Evolutionary conservation across 2,329 filamentous ascomycete species (phyloP).

Genomic region (Macrophomina tecta): DNA sequence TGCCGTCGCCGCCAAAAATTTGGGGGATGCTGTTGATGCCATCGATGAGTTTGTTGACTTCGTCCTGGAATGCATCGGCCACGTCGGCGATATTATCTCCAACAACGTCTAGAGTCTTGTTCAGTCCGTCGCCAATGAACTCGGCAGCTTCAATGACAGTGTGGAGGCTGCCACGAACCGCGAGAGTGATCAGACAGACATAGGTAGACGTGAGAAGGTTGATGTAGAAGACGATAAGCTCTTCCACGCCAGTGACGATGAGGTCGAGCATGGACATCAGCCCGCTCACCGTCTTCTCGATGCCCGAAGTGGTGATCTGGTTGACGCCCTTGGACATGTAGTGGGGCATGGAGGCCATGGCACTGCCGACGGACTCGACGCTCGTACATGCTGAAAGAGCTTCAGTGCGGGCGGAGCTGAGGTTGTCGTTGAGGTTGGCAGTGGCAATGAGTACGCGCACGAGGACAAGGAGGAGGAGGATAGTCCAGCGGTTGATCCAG

Average conservation of each 20-base stretch:
- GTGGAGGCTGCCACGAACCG: slow-evolving; percentile 78
- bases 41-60: slow-evolving; percentile 49
- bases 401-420: slow-evolving; percentile 77
- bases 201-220: slow-evolving; percentile 91
- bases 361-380: slow-evolving; percentile 90
- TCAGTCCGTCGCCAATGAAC: slow-evolving; percentile 65
- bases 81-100: slow-evolving; percentile 56
- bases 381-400: slow-evolving; percentile 88
- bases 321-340: slow-evolving; percentile 92
- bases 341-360: slow-evolving; percentile 98
- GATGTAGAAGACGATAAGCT: slow-evolving; percentile 89
- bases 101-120: slow-evolving; percentile 64
- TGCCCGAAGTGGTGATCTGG: slow-evolving; percentile 76
- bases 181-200: slow-evolving; percentile 84
- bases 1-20: slow-evolving; percentile 47
- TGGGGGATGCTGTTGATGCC: slow-evolving; percentile 49
- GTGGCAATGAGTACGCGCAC: slow-evolving; percentile 80
- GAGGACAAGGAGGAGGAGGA: slow-evolving; percentile 85
- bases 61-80: slow-evolving; percentile 64
- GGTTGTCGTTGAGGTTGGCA: slow-evolving; percentile 72
- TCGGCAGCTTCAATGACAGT: slow-evolving; percentile 69
- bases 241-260: slow-evolving; percentile 81
- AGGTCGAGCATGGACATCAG: slow-evolving; percentile 80
- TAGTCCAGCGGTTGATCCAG: slow-evolving; percentile 97
- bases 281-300: slow-evolving; percentile 80